Base-by-base conservation (phyloP, 1,284 basidiomycete species). In the Volvariella surrecta region DNA sequence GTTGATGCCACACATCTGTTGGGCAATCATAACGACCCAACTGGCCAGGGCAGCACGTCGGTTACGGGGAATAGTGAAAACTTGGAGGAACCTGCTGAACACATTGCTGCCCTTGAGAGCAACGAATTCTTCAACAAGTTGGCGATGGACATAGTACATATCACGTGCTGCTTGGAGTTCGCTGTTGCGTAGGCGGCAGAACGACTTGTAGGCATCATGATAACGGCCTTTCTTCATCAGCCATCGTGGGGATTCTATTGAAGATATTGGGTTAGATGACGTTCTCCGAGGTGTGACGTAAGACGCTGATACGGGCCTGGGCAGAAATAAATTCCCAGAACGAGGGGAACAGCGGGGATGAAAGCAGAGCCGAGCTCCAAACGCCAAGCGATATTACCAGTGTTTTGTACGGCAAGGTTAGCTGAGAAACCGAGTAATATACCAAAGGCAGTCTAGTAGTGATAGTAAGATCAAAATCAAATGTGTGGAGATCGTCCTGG, bases 31-130 rank as follows among this genome's bases (percentile, higher is more conserved):
- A 55, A 83, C 79, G 17, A 76, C 68, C 39, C 68, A 76, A 18
- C 76, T 73, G 0, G 79, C 83, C 13, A 82, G 65, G 0, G 84
- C 81, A 0, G 82, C 86, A 42, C 86, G 74, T 43, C 85, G 70
- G 52, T 82, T 62, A 48, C 86, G 71, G 34, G 77, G 82, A 39
- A 85, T 65, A 6, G 73, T 77, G 63, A 85, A 85, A 35, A 85
- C 66, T 51, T 85, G 76, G 30, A 62, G 40, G 54, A 81, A 73
- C 13, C 79, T 70, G n/a, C 57, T 52, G 41, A 66, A 37, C 46
- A 69, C 73, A 44, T 54, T 74, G n/a, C 61, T 64, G 9, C 71
- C 70, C 17, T 67, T 67, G 41, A 74, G 60, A 24, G 81, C 61
- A 11, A 65, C 56, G n/a, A 66, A 56, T 55, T 87, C 84, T 45